Evolutionary conservation across 371 early-diverging fungal genomes (phyloP).

Genomic region (Mucor circinelloides): DNA sequence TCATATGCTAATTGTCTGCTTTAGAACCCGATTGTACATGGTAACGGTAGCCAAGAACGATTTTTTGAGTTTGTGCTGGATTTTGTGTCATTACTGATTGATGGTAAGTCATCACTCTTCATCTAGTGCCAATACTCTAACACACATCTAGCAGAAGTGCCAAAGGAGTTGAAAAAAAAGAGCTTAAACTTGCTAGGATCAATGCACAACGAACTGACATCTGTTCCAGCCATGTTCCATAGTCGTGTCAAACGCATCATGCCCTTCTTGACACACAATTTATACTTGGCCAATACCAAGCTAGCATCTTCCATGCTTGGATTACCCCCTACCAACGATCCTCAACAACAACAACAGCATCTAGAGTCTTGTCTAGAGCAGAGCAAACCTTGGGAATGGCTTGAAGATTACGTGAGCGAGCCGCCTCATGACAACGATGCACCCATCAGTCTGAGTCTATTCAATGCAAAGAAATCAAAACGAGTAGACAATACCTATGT

Average conservation of each 20-base stretch:
- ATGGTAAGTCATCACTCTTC: slow-evolving; percentile 29
- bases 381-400: slow-evolving; percentile 68
- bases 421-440: slow-evolving; percentile 52
- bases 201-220: slow-evolving; percentile 41
- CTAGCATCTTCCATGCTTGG: slow-evolving; percentile 35
- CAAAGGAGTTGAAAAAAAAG: slow-evolving; percentile 38
- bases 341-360: slow-evolving; percentile 47
- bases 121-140: neutral
- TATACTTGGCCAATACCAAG: slow-evolving; percentile 52
- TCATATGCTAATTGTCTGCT: neutral
- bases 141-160: slow-evolving; percentile 29
- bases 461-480: slow-evolving; percentile 41
- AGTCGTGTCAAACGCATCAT: slow-evolving; percentile 60
- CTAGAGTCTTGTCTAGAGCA: slow-evolving; percentile 44
- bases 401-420: slow-evolving; percentile 59
- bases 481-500: slow-evolving; percentile 41
- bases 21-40: slow-evolving; percentile 60
- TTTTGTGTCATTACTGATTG: slow-evolving; percentile 61
- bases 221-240: slow-evolving; percentile 58
- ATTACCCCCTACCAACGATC: slow-evolving; percentile 22
- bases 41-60: slow-evolving; percentile 63
- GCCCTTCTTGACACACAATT: slow-evolving; percentile 62
- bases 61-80: slow-evolving; percentile 66
- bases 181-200: slow-evolving; percentile 36
- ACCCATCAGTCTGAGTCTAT: slow-evolving; percentile 42